A percentile compares a stretch with the other conserved stretches of the same genome.
Evolutionary conservation across 352 stramenopile species (phyloP).

Genomic region (Phytophthora sansomeana): DNA sequence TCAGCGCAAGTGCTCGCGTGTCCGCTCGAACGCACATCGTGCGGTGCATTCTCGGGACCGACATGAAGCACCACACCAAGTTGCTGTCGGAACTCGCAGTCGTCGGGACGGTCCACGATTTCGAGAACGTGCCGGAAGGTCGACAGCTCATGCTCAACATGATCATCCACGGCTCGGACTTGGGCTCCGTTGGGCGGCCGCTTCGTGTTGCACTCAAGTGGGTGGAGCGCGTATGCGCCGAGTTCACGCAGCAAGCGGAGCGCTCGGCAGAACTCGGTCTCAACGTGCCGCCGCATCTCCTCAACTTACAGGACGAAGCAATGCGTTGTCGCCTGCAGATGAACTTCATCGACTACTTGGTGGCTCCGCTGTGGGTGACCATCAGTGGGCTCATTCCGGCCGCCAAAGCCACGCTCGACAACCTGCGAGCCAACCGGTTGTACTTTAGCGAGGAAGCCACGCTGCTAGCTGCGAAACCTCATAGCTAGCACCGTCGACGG

Average conservation of each 20-base stretch:
- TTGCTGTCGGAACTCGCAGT: slow-evolving; percentile 60
- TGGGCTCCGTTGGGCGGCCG: slow-evolving; percentile 67
- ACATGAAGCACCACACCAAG: slow-evolving; percentile 88
- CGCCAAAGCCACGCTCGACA: slow-evolving; percentile 52
- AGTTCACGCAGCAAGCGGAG: slow-evolving; percentile 82
- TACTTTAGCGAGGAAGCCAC: slow-evolving; percentile 75
- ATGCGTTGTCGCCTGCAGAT: slow-evolving; percentile 74
- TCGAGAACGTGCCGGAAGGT: slow-evolving; percentile 67
- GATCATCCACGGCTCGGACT: slow-evolving; percentile 83
- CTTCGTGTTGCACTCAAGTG: slow-evolving; percentile 63
- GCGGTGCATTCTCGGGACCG: slow-evolving; percentile 79
- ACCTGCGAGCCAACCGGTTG: slow-evolving; percentile 65
- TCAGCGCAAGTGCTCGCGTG: slow-evolving; percentile 54
- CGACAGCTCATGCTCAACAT: slow-evolving; percentile 84
- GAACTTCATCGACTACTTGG: slow-evolving; percentile 90
- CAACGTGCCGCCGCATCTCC: slow-evolving; percentile 74
- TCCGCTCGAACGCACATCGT: slow-evolving; percentile 70
- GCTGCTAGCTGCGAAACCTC: slow-evolving; percentile 49
- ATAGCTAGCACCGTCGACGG: slow-evolving; percentile 20
- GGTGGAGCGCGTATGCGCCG: slow-evolving; percentile 76
- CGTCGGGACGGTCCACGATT: slow-evolving; percentile 54
- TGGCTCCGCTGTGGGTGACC: slow-evolving; percentile 73
- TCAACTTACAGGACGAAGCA: slow-evolving; percentile 76
- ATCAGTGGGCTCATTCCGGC: slow-evolving; percentile 68
- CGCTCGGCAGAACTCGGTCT: slow-evolving; percentile 65